phyloP scores from a whole-genome alignment of 2,329 filamentous ascomycete species.

The Aspergillus felis region DNA sequence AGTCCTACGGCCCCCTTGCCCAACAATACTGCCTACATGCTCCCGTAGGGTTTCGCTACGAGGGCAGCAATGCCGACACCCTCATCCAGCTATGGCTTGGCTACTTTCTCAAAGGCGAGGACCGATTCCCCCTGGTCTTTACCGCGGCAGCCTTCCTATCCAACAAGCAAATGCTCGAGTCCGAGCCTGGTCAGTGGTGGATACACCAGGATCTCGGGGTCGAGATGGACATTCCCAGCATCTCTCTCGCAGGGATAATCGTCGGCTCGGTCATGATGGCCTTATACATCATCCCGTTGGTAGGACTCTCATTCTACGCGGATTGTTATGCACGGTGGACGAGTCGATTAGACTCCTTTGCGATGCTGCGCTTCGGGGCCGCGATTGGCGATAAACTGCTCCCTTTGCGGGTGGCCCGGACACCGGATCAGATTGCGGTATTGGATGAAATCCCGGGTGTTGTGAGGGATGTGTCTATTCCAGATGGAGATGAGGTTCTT shows the following conservation, averaged over 20 bases:
- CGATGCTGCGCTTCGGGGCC: conserved; percentile 17
- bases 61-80: background rate
- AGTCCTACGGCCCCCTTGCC: background rate
- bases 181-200: background rate
- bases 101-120: background rate
- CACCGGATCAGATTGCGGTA: background rate
- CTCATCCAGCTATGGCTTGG: background rate
- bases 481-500: background rate
- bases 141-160: background rate
- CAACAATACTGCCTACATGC: background rate
- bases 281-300: conserved; percentile 7
- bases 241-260: conserved; percentile 7
- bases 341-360: conserved; percentile 14
- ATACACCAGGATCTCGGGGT: background rate
- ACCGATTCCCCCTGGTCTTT: background rate
- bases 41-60: background rate
- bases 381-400: conserved; percentile 1
- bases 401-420: background rate
- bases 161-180: background rate
- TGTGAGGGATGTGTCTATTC: background rate
- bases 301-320: conserved; percentile 13
- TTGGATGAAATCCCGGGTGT: background rate
- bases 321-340: conserved; percentile 14
- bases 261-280: conserved; percentile 10
- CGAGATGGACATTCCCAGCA: conserved; percentile 4